A percentile compares a stretch with the other conserved stretches of the same genome.
phyloP scores from a whole-genome alignment of 148 eudicot species.

The Diospyros lotus region DNA sequence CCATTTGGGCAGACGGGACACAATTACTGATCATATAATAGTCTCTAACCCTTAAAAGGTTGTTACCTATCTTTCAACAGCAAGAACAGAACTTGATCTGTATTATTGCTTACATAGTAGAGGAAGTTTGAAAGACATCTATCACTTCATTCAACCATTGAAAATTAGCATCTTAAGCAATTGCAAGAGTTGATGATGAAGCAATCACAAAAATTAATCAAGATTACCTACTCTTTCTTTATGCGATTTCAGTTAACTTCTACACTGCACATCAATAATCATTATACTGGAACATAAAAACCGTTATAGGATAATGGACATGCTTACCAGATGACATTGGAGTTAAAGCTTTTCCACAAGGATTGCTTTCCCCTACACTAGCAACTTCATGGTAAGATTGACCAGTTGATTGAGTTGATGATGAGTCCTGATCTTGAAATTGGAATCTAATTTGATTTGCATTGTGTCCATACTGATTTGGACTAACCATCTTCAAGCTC shows the following conservation, averaged over 20 bases:
- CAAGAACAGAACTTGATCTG: no score
- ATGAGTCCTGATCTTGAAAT: conserved; percentile 63
- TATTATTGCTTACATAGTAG: no score
- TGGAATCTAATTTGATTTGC: conserved; percentile 39
- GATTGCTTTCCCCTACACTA: conserved; percentile 34
- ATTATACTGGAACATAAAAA: neutral
- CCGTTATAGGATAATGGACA: neutral
- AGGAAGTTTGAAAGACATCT: neutral
- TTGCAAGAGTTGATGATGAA: neutral
- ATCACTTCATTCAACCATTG: neutral
- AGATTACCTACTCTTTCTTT: neutral
- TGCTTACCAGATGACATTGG: conserved; percentile 32
- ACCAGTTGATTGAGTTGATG: conserved; percentile 65
- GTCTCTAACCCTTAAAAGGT: no score
- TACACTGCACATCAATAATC: neutral
- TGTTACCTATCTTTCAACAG: no score
- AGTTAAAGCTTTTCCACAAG: conserved; percentile 24
- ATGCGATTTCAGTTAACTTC: neutral
- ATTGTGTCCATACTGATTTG: conserved; percentile 24
- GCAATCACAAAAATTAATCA: neutral
- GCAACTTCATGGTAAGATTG: conserved; percentile 45
- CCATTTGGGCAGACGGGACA: no score
- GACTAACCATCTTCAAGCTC: conserved; percentile 41
- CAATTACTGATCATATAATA: no score
- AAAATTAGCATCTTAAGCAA: neutral